phyloP scores from a whole-genome alignment of 1,139 yeast species.

The Blastobotrys illinoisensis region DNA sequence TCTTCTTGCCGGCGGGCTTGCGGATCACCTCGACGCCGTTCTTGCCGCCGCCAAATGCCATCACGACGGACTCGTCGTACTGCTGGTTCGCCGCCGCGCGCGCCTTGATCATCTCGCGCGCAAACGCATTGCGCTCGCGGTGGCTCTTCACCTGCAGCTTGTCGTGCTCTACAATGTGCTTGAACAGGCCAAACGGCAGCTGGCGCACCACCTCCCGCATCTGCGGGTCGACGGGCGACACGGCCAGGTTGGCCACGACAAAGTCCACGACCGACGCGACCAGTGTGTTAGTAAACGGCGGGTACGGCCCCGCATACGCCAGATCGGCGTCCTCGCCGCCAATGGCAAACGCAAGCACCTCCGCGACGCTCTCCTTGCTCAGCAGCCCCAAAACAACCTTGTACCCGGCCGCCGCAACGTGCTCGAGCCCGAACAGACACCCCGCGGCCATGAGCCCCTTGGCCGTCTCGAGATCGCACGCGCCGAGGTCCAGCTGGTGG shows the following conservation, averaged over 20 bases:
- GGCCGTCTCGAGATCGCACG: conserved; percentile 24
- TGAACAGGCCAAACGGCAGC: conserved; percentile 29
- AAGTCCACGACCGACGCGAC: conserved; percentile 23
- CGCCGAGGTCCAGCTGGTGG: conserved; percentile 24
- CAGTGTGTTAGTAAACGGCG: conserved; percentile 29
- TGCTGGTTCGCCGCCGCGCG: conserved; percentile 24
- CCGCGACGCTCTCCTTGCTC: conserved; percentile 21
- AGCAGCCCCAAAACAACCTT: conserved; percentile 20
- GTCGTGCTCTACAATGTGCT: conserved; percentile 28
- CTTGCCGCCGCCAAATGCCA: conserved; percentile 34
- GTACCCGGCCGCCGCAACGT: conserved; percentile 26
- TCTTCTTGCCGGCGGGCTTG: conserved; percentile 27
- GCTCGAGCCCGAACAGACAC: conserved; percentile 27
- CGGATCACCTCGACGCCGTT: conserved; percentile 33
- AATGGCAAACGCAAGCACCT: conserved; percentile 25
- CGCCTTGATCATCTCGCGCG: conserved; percentile 23
- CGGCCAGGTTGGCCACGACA: conserved; percentile 22
- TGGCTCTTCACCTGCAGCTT: conserved; percentile 23
- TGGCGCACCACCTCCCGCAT: conserved; percentile 18
- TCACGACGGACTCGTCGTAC: conserved; percentile 31
- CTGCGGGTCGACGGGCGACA: conserved; percentile 20
- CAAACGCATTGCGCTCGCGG: conserved; percentile 31
- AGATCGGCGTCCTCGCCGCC: conserved; percentile 18
- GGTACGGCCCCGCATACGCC: conserved; percentile 30
- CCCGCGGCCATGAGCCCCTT: conserved; percentile 32